phyloP scores from a whole-genome alignment of 768 basidiomycete genomes.

The Daedalea quercina region DNA sequence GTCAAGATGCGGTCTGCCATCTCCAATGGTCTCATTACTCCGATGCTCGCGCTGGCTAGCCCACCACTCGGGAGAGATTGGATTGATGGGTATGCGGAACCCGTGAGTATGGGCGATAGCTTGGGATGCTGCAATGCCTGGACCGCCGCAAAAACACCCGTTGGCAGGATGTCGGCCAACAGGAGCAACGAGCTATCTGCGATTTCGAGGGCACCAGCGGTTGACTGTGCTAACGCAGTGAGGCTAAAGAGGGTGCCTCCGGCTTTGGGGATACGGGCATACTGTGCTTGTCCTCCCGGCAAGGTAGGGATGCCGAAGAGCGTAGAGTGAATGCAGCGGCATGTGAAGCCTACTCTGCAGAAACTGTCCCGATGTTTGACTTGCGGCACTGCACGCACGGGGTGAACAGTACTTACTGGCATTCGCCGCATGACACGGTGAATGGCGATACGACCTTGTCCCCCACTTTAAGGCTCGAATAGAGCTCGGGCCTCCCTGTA shows the following conservation, averaged over 20 bases:
- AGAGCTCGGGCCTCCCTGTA: conserved; percentile 51
- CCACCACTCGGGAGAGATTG: conserved; percentile 7
- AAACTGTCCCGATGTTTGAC: conserved; percentile 33
- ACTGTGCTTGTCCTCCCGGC: conserved; percentile 76
- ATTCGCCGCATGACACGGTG: conserved; percentile 79
- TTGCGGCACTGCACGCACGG: not conserved
- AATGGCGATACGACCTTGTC: conserved; percentile 80
- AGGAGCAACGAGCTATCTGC: conserved; percentile 65
- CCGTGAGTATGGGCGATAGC: conserved; percentile 50
- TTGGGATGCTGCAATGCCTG: conserved; percentile 74
- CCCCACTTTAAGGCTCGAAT: conserved; percentile 57
- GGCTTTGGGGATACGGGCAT: conserved; percentile 69
- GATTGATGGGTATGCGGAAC: conserved; percentile 47
- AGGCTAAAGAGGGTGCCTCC: conserved; percentile 73
- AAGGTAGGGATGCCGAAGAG: conserved; percentile 63
- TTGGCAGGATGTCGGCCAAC: conserved; percentile 75
- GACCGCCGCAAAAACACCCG: conserved; percentile 69
- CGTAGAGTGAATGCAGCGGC: conserved; percentile 51
- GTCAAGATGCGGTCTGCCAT: conserved; percentile 47
- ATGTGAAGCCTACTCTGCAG: conserved; percentile 69
- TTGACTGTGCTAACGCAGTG: conserved; percentile 15
- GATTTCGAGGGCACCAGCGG: conserved; percentile 22
- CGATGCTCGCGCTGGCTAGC: not conserved
- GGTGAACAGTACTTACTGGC: conserved; percentile 50
- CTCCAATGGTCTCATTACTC: conserved; percentile 23